These are phyloP conservation scores for Trichoderma sp. DNA, from an alignment of 2,329 filamentous ascomycete genomes.

Conservation along the genomic window DNA sequence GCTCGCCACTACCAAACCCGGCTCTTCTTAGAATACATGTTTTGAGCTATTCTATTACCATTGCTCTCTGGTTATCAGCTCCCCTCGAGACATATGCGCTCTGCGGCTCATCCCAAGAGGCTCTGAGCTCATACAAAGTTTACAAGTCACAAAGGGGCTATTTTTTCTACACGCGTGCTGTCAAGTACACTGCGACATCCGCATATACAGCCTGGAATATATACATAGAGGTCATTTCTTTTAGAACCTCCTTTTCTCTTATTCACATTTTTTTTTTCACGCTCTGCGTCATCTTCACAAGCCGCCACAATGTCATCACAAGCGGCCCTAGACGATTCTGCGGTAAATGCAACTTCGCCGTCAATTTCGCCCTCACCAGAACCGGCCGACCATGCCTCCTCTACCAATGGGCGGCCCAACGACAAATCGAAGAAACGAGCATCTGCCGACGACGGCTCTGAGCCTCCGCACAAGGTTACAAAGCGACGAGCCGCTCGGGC, in stretches of 20 bases:
- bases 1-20: conserved; percentile 8
- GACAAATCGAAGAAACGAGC: conserved; percentile 43
- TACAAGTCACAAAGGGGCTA: conserved; percentile 3
- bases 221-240: neutral
- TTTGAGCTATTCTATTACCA: neutral
- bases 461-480: conserved; percentile 52
- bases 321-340: conserved; percentile 12
- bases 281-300: neutral
- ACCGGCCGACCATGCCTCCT: conserved; percentile 7
- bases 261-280: neutral
- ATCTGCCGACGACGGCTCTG: conserved; percentile 38
- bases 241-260: neutral
- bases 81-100: neutral
- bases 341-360: conserved; percentile 14
- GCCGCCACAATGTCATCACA: conserved; percentile 18
- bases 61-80: neutral
- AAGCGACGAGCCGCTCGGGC: conserved; percentile 91
- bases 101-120: neutral
- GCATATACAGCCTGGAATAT: neutral
- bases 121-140: neutral
- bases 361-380: conserved; percentile 27
- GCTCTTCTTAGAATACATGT: neutral
- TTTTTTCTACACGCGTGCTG: neutral
- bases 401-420: conserved; percentile 9
- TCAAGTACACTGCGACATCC: neutral